Evolutionary conservation across 2,329 filamentous ascomycete genomes (phyloP).

Genomic region (Cladosporium cucumerinum): DNA sequence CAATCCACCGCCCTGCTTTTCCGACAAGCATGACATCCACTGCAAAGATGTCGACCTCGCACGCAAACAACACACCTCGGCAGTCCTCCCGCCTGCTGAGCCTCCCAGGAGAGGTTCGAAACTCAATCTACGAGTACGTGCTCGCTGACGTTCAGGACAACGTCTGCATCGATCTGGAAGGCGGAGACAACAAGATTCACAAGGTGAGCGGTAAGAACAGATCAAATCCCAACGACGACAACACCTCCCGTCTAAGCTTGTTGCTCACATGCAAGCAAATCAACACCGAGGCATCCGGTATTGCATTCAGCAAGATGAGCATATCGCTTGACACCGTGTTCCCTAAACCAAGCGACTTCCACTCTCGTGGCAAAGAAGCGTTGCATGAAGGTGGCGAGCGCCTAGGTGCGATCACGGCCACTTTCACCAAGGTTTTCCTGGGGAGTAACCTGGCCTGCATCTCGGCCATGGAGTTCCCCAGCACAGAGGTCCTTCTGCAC

Average conservation of each 20-base stretch:
- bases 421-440: background rate
- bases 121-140: background rate
- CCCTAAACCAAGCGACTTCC: background rate
- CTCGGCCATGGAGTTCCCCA: background rate
- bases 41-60: background rate
- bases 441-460: background rate
- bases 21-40: background rate
- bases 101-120: background rate
- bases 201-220: background rate
- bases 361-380: too few relatives aligned
- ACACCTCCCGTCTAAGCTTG: background rate
- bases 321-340: background rate
- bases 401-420: background rate
- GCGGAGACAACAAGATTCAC: background rate
- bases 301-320: constrained; percentile 4
- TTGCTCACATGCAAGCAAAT: background rate
- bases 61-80: background rate
- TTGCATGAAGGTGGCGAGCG: background rate
- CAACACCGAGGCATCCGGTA: background rate
- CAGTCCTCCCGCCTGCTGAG: background rate
- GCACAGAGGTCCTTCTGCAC: background rate
- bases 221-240: background rate
- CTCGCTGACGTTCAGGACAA: background rate
- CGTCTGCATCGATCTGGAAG: background rate
- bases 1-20: background rate